Percentiles rank a stretch among this genome's conserved stretches.
phyloP scores from a whole-genome alignment of 2,329 filamentous ascomycete genomes.

The Fusarium pseudocircinatum region DNA sequence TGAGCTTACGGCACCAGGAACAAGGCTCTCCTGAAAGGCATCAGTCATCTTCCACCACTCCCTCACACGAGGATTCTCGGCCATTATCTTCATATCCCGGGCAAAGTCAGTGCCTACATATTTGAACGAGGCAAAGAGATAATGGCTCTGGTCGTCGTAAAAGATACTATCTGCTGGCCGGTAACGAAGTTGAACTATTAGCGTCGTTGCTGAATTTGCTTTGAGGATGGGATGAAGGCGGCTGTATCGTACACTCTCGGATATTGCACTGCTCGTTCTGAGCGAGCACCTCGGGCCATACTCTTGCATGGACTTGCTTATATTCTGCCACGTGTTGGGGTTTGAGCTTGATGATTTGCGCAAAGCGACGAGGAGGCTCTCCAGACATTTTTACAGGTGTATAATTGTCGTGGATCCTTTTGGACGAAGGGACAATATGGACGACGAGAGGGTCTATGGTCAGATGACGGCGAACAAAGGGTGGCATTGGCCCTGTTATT shows the following conservation, averaged over 20 bases:
- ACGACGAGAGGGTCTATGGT: too few species aligned
- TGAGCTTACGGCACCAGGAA: not conserved
- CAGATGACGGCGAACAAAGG: too few species aligned
- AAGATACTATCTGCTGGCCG: not conserved
- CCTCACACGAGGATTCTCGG: not conserved
- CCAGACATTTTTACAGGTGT: not conserved
- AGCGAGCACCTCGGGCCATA: not conserved
- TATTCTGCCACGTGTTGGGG: not conserved
- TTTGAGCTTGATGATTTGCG: not conserved
- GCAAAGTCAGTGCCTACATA: not conserved
- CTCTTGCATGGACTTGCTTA: not conserved
- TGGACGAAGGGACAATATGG: too few species aligned
- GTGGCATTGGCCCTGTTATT: too few species aligned
- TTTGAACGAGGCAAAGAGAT: not conserved
- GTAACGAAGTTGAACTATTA: not conserved
- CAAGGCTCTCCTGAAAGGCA: not conserved
- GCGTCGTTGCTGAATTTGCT: too few species aligned
- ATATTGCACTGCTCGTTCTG: not conserved
- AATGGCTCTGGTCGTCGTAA: not conserved
- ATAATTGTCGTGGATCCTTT: not conserved
- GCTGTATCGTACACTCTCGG: not conserved
- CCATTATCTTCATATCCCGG: not conserved
- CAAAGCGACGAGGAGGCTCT: not conserved
- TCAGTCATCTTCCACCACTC: not conserved
- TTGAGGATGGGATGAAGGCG: not conserved